Conservation (phyloP, 345 rosid genomes). For the Boechera stricta region DNA sequence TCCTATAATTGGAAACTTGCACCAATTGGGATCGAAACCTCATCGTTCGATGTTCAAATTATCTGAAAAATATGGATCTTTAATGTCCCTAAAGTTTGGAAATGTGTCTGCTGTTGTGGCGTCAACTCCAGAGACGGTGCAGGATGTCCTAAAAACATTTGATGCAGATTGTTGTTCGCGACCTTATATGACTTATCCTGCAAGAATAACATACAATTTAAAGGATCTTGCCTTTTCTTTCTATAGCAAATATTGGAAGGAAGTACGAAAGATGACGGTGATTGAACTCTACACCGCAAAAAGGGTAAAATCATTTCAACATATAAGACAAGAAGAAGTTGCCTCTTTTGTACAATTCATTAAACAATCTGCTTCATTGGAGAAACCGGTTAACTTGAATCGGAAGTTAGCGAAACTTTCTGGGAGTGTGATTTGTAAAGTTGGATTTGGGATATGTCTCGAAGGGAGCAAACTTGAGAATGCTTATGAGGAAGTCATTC, state of each 20-base stretch:
- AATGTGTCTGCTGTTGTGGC: constrained; percentile 47
- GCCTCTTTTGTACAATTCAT: constrained; percentile 34
- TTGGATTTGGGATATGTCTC: constrained; percentile 48
- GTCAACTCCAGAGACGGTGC: constrained; percentile 53
- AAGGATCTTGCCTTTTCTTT: constrained; percentile 47
- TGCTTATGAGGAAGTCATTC: constrained; percentile 44
- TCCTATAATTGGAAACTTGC: constrained; percentile 54
- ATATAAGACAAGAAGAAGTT: constrained; percentile 50
- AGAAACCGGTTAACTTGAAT: constrained; percentile 37
- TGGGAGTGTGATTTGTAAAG: constrained; percentile 42
- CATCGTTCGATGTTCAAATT: constrained; percentile 47
- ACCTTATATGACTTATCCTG: constrained; percentile 41
- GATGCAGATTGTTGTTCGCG: constrained; percentile 51
- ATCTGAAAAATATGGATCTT: constrained; percentile 52
- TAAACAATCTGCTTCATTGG: constrained; percentile 36
- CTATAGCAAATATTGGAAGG: constrained; percentile 46
- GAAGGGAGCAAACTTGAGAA: constrained; percentile 41
- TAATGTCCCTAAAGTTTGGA: constrained; percentile 56
- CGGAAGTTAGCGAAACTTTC: constrained; percentile 36
- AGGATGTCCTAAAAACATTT: constrained; percentile 45
- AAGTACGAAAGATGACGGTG: constrained; percentile 45
- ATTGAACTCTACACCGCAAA: constrained; percentile 47
- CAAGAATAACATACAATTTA: constrained; percentile 40
- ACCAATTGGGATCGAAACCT: constrained; percentile 50
- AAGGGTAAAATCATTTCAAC: constrained; percentile 47